These are phyloP conservation scores for Dalbergia cultrata DNA, from an alignment of 306 rosid species.

Conservation along the genomic window DNA sequence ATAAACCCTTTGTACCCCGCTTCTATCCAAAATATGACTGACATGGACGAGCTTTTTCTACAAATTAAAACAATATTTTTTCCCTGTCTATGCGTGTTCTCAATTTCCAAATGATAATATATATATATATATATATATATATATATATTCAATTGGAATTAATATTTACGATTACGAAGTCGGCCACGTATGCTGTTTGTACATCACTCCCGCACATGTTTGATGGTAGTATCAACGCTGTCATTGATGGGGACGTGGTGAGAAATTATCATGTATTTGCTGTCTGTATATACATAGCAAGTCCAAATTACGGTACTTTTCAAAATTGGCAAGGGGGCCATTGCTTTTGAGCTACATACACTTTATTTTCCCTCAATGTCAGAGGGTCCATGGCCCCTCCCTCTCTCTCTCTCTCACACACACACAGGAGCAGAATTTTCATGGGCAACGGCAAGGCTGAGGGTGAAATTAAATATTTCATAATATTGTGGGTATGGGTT, in stretches of 20 bases:
- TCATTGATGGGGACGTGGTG: conserved; percentile 52
- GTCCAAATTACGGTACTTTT: conserved; percentile 66
- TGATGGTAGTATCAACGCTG: conserved; percentile 54
- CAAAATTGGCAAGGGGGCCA: conserved; percentile 60
- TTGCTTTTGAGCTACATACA: conserved; percentile 47
- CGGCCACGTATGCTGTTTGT: conserved; percentile 69
- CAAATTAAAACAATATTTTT: conserved; percentile 7
- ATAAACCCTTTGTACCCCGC: conserved; percentile 29
- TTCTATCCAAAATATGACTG: conserved; percentile 14
- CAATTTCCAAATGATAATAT: too few species aligned
- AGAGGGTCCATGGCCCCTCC: conserved; percentile 39
- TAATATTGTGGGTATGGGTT: conserved; percentile 18
- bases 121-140: background rate
- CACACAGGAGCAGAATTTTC: conserved; percentile 40
- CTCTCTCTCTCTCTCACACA: conserved; percentile 14
- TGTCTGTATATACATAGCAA: conserved; percentile 47
- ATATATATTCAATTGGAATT: background rate
- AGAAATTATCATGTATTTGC: conserved; percentile 40
- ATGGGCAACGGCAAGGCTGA: conserved; percentile 32
- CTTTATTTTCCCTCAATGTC: conserved; percentile 38
- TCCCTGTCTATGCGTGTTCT: background rate
- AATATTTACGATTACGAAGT: conserved; percentile 61
- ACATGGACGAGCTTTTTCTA: conserved; percentile 12
- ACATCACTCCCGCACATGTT: conserved; percentile 65
- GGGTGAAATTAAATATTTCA: conserved; percentile 13